Percentiles rank a stretch among this genome's conserved stretches.
Conservation (phyloP, 176 grass and related monocot genomes). For the Musa troglodytarum region DNA sequence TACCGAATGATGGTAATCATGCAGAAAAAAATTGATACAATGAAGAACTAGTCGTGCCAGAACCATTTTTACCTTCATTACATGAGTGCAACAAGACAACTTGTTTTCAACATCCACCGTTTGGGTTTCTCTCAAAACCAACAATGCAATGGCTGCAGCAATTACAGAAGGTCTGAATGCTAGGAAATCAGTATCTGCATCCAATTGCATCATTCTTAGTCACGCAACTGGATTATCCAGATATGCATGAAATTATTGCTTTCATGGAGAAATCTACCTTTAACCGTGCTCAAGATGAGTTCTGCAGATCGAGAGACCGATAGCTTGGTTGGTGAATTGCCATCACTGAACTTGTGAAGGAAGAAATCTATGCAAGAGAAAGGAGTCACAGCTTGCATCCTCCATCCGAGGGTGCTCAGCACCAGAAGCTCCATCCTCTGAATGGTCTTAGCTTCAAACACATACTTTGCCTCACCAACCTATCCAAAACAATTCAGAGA, state of each 20-base stretch:
- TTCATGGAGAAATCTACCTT: background rate
- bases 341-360: background rate
- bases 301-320: background rate
- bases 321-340: background rate
- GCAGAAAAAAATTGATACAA: no score
- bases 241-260: background rate
- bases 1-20: no score
- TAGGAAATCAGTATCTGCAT: background rate
- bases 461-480: background rate
- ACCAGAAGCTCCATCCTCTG: background rate
- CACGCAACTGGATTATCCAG: background rate
- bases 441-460: background rate
- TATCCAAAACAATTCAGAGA: background rate
- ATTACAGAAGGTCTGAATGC: background rate
- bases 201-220: background rate
- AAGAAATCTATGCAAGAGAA: slow-evolving; percentile 6
- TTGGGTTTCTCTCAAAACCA: background rate
- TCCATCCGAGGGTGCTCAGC: background rate
- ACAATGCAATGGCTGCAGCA: background rate
- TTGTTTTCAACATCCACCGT: background rate
- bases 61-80: background rate
- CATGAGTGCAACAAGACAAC: background rate
- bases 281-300: background rate
- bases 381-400: background rate
- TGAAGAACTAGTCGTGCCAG: background rate